Evolutionary conservation across 108 stramenopile genomes (phyloP).

Genomic region (Fistulifera solaris): DNA sequence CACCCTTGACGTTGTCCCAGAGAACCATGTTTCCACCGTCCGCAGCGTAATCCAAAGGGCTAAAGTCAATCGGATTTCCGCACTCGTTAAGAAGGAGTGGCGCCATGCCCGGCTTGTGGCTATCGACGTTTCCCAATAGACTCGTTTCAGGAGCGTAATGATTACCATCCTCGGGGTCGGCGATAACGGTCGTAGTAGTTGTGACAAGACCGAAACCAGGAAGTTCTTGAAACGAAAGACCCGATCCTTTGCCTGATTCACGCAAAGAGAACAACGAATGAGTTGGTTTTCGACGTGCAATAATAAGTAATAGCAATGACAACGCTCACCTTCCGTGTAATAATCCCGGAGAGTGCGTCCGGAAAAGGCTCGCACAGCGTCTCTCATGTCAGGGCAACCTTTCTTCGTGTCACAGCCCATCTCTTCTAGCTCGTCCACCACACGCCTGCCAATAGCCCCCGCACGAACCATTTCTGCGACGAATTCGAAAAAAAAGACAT

Average conservation of each 20-base stretch:
- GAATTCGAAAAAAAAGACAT: too few relatives aligned
- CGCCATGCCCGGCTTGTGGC: conserved; percentile 33
- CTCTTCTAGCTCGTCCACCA: conserved; percentile 28
- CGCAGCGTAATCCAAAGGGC: conserved; percentile 18
- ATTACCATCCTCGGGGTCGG: conserved; percentile 27
- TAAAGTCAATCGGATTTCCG: conserved; percentile 40
- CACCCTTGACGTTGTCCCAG: conserved; percentile 44
- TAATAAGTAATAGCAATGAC: neutral
- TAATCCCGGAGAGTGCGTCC: conserved; percentile 38
- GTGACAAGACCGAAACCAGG: conserved; percentile 27
- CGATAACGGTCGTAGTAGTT: conserved; percentile 25
- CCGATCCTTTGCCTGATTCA: conserved; percentile 22
- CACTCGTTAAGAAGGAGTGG: conserved; percentile 29
- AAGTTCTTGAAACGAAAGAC: conserved; percentile 34
- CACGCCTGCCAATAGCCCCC: conserved; percentile 39
- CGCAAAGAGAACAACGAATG: neutral
- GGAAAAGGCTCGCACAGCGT: conserved; percentile 27
- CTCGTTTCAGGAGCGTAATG: conserved; percentile 41
- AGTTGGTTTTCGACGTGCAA: neutral
- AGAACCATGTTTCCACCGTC: conserved; percentile 54
- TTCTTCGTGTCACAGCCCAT: conserved; percentile 31
- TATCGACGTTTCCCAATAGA: conserved; percentile 25
- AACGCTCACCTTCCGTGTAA: conserved; percentile 39
- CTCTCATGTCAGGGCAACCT: conserved; percentile 22
- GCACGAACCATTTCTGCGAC: conserved; percentile 40